Evolutionary conservation across 148 eudicot species (phyloP).

Genomic region (Fagopyrum tataricum): DNA sequence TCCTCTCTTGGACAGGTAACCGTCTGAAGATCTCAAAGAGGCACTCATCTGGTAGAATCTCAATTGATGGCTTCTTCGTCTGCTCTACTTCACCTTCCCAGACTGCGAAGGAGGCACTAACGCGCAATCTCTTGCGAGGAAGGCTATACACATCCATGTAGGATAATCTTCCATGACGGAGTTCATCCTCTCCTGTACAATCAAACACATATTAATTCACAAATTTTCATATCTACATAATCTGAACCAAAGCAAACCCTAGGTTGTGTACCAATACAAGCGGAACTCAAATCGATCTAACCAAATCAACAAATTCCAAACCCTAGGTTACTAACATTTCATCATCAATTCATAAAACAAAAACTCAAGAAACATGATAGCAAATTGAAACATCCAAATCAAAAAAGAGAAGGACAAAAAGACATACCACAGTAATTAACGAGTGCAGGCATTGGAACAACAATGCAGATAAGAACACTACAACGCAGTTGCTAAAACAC

Average conservation of each 20-base stretch:
- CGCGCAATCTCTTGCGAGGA: slow-evolving; percentile 54
- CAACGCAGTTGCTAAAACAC: too few relatives aligned
- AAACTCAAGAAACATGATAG: neutral
- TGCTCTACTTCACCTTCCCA: slow-evolving; percentile 27
- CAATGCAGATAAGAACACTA: slow-evolving; percentile 9
- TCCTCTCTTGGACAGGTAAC: slow-evolving; percentile 63
- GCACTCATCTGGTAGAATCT: slow-evolving; percentile 85
- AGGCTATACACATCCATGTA: slow-evolving; percentile 39
- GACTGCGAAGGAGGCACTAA: slow-evolving; percentile 32
- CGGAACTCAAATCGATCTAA: neutral
- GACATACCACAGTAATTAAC: slow-evolving; percentile 72
- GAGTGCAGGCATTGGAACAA: slow-evolving; percentile 58
- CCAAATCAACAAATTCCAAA: neutral
- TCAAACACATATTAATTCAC: slow-evolving; percentile 1
- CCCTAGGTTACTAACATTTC: neutral
- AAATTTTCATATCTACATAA: too few relatives aligned
- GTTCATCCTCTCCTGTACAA: slow-evolving; percentile 62
- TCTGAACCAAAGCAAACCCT: neutral
- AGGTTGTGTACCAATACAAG: neutral
- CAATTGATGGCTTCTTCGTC: slow-evolving; percentile 39
- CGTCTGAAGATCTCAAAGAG: slow-evolving; percentile 81
- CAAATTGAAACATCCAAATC: neutral
- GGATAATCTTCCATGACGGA: slow-evolving; percentile 33
- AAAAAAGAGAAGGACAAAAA: neutral
- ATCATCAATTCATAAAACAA: neutral